Base-by-base conservation (phyloP, 2,329 filamentous ascomycete species). In the Aspergillus neotritici region DNA sequence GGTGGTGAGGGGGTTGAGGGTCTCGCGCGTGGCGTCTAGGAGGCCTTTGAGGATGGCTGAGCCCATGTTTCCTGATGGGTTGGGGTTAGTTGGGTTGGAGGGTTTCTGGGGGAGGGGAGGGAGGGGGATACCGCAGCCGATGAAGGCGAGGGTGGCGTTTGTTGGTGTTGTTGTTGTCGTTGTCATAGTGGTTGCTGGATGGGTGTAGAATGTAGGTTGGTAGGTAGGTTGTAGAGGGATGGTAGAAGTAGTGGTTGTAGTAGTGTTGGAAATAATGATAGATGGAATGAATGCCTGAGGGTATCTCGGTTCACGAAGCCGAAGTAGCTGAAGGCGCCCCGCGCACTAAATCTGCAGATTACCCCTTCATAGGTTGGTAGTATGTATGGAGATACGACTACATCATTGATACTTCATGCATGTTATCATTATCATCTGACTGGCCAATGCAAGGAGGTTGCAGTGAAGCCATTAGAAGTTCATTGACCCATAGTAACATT, bases 31-130 rank as follows among this genome's bases (percentile, higher is more conserved):
- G 17, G 52, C 50, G n/a, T 56, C 53, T 13, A 67, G 46, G 6
- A 66, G 44, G 21, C 58, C 61, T 47, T 52, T 56, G n/a, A 67
- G 44, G 31, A 68, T 66, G 16, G 64, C 57, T 8, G 62, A 63
- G n/a, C 64, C 62, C 44, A 67, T 61, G 37, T 67, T 67, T 40
- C 64, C 65, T 67, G n/a, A n/a, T n/a, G 38, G 15, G 10, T 14
- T 34, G 9, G 9, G 6, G 14, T 4, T 31, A 35, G 31, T 17
- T 21, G 31, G 12, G 25, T 17, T n/a, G n/a, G n/a, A n/a, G 9
- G 13, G 14, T 21, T n/a, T 7, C 12, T 10, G 5, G 13, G 15
- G 2, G 25, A 31, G 25, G 14, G 30, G 21, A 16, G 10, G 2
- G 11, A 13, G 4, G 4, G 11, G 42, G 10, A 8, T 49, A 54